Base-by-base conservation (phyloP, 2,329 filamentous ascomycete species). In the Microcyclosporella mali region DNA sequence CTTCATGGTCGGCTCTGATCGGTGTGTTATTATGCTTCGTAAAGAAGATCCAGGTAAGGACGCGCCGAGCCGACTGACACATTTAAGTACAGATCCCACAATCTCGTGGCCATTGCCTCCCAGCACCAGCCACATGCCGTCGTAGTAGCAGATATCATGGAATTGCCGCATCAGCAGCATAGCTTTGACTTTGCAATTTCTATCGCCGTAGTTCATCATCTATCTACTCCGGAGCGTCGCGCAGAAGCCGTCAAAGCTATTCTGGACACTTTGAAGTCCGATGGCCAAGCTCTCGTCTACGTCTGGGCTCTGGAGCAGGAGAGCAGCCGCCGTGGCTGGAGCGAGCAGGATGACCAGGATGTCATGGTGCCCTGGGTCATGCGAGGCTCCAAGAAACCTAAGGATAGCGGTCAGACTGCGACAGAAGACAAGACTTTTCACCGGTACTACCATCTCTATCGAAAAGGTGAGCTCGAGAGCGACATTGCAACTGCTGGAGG, bases 301-400 rank as follows among this genome's bases (percentile, higher is more conserved):
- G 90, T 94, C 14, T 97, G 92, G 92, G 92, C 92, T 1, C 73
- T 98, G 15, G 92, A 98, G 72, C 92, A 98, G 69, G 82, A 84
- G 56, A 72, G 71, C 45, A 95, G 88, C 66, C 79, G 92, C 44
- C 74, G 92, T 50, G 90, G 90, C 2, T 98, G 90, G 90, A 81
- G 88, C 60, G 82, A 85, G 62, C 81, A 81, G 15, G 79, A 83
- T 49, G 77, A 84, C 53, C 90, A 97, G 70, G 92, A 98, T 69
- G 81, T 92, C 48, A 84, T 97, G 70, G 92, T 98, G 36, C 89
- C 92, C 11, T 98, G 92, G 92, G 88, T 97, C 17, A 78, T 89
- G 66, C 66, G 67, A 41, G 52, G 47, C 8, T 47, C 42, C 46
- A 67, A 66, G 56, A 67, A 63, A 45, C 32, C 49, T 36, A 47